Evolutionary conservation across 2,329 filamentous ascomycete genomes (phyloP).

Genomic region (Aureobasidium mangrovei): DNA sequence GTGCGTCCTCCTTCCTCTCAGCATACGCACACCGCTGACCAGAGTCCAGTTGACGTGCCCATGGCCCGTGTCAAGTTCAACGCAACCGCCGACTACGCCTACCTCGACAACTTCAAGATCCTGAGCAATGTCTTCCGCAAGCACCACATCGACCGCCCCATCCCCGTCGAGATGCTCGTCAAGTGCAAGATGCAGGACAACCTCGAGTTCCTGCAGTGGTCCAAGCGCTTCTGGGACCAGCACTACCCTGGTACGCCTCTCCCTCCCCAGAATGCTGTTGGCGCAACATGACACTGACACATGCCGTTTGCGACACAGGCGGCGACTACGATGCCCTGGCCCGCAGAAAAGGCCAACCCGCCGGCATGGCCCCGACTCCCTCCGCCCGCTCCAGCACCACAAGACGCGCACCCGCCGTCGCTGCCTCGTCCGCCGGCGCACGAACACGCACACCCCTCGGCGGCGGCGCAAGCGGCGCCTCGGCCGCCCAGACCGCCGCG

Average conservation of each 20-base stretch:
- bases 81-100: slow-evolving; percentile 92
- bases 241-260: slow-evolving; percentile 64
- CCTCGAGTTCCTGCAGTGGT: slow-evolving; percentile 96
- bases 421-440: slow-evolving; percentile 36
- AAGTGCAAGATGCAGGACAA: slow-evolving; percentile 99
- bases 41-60: slow-evolving; percentile 62
- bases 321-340: slow-evolving; percentile 90
- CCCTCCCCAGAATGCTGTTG: not conserved
- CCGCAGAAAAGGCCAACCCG: slow-evolving; percentile 69
- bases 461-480: slow-evolving; percentile 24
- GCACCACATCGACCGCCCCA: slow-evolving; percentile 79
- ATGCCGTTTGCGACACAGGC: slow-evolving; percentile 28
- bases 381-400: slow-evolving; percentile 50
- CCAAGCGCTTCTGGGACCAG: slow-evolving; percentile 95
- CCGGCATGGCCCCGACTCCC: slow-evolving; percentile 41
- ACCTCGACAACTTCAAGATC: slow-evolving; percentile 97
- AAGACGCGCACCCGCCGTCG: slow-evolving; percentile 37
- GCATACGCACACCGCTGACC: slow-evolving; percentile 1
- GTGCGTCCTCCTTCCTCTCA: slow-evolving; percentile 34
- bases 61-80: slow-evolving; percentile 98
- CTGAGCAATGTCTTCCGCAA: slow-evolving; percentile 82
- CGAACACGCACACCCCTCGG: slow-evolving; percentile 33
- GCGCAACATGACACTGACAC: too few relatives aligned
- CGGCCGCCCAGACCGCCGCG: slow-evolving; percentile 56
- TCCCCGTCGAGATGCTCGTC: slow-evolving; percentile 78